phyloP scores from a whole-genome alignment of 768 basidiomycete species.

The Leccinellum rugosiceps region DNA sequence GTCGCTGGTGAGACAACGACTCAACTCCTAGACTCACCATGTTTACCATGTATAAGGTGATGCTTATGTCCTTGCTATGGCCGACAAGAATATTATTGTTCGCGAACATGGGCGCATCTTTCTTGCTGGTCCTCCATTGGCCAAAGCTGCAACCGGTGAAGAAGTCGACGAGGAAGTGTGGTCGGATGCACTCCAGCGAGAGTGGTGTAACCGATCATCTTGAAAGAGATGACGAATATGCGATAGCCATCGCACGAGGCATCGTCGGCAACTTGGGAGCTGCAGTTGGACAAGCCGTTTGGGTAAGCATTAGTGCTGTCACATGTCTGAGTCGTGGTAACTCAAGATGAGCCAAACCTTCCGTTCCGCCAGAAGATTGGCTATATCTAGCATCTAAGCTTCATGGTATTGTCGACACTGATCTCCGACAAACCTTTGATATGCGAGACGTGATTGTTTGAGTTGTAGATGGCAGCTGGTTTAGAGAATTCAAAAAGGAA shows the following conservation, averaged over 20 bases:
- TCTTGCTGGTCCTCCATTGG: conserved; percentile 90
- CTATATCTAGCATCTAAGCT: conserved; percentile 78
- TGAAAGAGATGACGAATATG: conserved; percentile 82
- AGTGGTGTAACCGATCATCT: conserved; percentile 91
- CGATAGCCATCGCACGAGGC: conserved; percentile 72
- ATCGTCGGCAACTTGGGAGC: conserved; percentile 76
- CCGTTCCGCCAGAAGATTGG: conserved; percentile 62
- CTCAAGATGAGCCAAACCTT: conserved; percentile 43
- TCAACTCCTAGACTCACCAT: conserved; percentile 1
- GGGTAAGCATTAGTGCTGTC: conserved; percentile 41
- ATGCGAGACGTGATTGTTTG: conserved; percentile 94
- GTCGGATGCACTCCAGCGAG: conserved; percentile 87
- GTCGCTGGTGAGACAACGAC: conserved; percentile 60
- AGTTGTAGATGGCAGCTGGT: conserved; percentile 85
- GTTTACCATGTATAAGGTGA: conserved; percentile 51
- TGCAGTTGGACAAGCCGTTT: conserved; percentile 47
- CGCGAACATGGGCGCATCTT: conserved; percentile 92
- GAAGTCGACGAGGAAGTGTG: conserved; percentile 91
- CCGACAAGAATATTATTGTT: conserved; percentile 90
- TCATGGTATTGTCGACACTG: conserved; percentile 89
- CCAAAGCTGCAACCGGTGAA: conserved; percentile 93
- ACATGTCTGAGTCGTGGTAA: neutral
- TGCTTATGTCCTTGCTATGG: conserved; percentile 95
- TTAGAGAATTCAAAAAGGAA: conserved; percentile 95
- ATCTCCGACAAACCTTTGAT: conserved; percentile 84